Evolutionary conservation across 192 early-diverging fungal genomes (phyloP), one percentile per base, ranked within the genome.

Genomic region (Haplosporangium gracile): DNA sequence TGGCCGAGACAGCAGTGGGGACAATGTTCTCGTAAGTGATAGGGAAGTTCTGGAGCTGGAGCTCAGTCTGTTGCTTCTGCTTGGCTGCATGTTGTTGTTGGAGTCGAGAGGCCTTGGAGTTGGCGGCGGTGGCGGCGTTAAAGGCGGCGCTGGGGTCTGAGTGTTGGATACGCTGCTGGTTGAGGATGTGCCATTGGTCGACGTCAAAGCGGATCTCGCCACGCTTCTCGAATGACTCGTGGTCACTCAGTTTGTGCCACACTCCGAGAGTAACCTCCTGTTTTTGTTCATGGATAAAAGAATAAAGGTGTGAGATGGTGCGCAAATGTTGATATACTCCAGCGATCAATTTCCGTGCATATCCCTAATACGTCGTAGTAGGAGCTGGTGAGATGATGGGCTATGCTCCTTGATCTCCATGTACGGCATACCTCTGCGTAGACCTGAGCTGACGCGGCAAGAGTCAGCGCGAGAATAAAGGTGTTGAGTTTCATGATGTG

Each of bases 161-260:
- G 24, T 55, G 42, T 24, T 82, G 81, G 15, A 53, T 29, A n/a
- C 69, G 75, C 9, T 47, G 43, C 22, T 77, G 75, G 47, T 73
- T 55, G 26, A 68, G 71, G 20, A 38, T 36, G 79, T 70, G n/a
- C 78, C 78, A 81, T 22, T 77, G 75, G 0, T 86, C 84, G 4
- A 76, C 51, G 39, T 86, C 76, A 36, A 81, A 70, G 39, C 75
- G 75, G 72, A 86, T 86, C 79, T 86, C 84, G 22, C 84, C 84
- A 42, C 84, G 78, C 53, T 81, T 86, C 68, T 86, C 84, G 53
- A 81, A 86, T 18, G 78, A 77, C 34, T 86, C 84, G 76, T 81
- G 79, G 36, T 86, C 84, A n/a, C 79, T 86, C 70, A 86, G 18
- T 51, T 86, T 86, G 68, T 86, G 84, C 74, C 74, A 86, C n/a